phyloP scores from a whole-genome alignment of 129 eudicot species.

The Chrysanthemum lavandulifolium region DNA sequence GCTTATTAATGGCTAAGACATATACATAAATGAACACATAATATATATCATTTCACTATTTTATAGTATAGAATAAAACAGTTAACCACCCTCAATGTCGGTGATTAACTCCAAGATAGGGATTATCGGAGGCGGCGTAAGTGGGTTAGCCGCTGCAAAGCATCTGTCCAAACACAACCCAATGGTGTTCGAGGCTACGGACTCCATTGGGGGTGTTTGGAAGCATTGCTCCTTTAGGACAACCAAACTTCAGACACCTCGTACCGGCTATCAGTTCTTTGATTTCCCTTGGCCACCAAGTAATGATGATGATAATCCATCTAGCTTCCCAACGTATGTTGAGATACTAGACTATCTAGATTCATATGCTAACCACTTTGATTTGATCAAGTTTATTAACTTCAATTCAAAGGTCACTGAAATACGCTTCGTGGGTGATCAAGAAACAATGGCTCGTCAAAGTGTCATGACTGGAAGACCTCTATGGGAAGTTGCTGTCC shows the following conservation, averaged over 20 bases:
- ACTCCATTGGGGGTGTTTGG: constrained; percentile 82
- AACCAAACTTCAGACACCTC: constrained; percentile 74
- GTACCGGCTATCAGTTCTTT: constrained; percentile 76
- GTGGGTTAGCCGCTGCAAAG: constrained; percentile 83
- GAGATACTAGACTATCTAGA: constrained; percentile 61
- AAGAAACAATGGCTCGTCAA: neutral
- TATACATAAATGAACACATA: neutral
- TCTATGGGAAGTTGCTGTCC: constrained; percentile 77
- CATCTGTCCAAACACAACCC: constrained; percentile 61
- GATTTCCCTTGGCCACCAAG: constrained; percentile 75
- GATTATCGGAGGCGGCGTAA: constrained; percentile 72
- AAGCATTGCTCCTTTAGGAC: constrained; percentile 53
- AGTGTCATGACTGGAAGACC: constrained; percentile 30
- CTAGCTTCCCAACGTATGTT: constrained; percentile 46
- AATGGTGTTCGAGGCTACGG: constrained; percentile 68
- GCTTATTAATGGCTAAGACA: too few species aligned
- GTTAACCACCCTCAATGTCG: constrained; percentile 22
- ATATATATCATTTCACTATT: neutral
- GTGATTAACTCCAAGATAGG: constrained; percentile 44
- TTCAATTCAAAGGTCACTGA: constrained; percentile 77
- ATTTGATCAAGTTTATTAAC: constrained; percentile 50
- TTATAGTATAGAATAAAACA: neutral
- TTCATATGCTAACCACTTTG: constrained; percentile 65
- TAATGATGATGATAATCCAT: constrained; percentile 32
- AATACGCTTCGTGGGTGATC: constrained; percentile 50